Base-by-base conservation (phyloP, 805 yeast species). In the Ogataea dorogensis region DNA sequence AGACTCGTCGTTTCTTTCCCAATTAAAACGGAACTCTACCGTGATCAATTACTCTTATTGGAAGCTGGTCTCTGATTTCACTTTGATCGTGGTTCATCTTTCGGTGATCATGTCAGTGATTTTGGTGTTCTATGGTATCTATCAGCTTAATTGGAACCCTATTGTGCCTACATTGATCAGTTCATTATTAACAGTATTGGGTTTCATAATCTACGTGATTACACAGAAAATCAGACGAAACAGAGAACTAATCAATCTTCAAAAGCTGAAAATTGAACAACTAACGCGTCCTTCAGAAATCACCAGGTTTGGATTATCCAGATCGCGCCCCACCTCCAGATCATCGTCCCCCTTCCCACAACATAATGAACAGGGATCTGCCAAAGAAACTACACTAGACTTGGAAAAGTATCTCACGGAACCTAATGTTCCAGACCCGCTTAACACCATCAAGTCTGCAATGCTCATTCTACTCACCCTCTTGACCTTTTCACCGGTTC, bases 401-500 rank as follows among this genome's bases (percentile, higher is more conserved):
- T 33, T 57, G 2, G 61, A 56, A 31, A 47, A 49, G 14, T 50
- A 41, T 25, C 38, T 56, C 7, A 39, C 39, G 10, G 54, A 54
- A 38, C 53, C 58, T 9, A 44, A 51, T 28, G 46, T 58, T 1
- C 60, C 63, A 10, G 49, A 52, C 28, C 37, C 57, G 18, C 42
- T 59, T 17, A 49, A 47, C 30, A 60, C 71, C 4, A 40, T 81
- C 22, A 86, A 85, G 56, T 82, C 94, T 1, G 74, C 86, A 2
- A 40, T 77, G 3, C 63, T 93, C 17, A 80, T 89, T 9, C 70
- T 81, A 2, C 73, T 89, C 40, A 74, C 85, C 3, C 64, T 89
- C 25, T 65, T 87, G 26, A 79, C 93, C 1, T 67, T 91, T 27
- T 84, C 97, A 0, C 98, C 98, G 0, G 91, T 93, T 1, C 70